A percentile compares a stretch with the other conserved stretches of the same genome.
Conservation (phyloP, 805 yeast genomes). For the Candida ovalis region DNA sequence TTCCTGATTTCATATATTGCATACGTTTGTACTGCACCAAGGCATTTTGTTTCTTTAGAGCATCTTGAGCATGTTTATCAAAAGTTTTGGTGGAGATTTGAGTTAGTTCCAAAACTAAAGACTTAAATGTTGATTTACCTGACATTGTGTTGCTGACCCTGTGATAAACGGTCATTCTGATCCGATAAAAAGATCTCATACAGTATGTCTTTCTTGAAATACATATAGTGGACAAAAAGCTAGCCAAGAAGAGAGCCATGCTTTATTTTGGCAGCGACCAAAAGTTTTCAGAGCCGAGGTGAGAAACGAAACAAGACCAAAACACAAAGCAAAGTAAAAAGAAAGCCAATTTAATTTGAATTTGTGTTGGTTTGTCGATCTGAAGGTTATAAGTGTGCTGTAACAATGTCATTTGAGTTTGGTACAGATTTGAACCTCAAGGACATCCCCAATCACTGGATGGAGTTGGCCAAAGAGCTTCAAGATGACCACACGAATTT, state of each 20-base stretch:
- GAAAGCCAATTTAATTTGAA: too few species aligned
- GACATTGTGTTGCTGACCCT: constrained; percentile 16
- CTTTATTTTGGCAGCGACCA: not conserved
- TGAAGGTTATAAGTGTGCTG: not conserved
- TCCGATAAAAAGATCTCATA: too few species aligned
- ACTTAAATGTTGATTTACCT: constrained; percentile 21
- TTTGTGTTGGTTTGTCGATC: not conserved
- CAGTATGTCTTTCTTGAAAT: too few species aligned
- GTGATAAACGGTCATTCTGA: not conserved
- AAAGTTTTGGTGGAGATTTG: constrained; percentile 34
- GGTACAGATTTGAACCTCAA: constrained; percentile 10
- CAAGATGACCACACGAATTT: constrained; percentile 33
- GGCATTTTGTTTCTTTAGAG: constrained; percentile 42
- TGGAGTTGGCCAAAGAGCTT: constrained; percentile 30
- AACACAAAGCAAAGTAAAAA: too few species aligned
- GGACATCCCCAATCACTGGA: constrained; percentile 29
- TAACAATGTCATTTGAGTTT: constrained; percentile 2
- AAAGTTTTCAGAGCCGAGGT: too few species aligned
- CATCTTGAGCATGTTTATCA: constrained; percentile 37
- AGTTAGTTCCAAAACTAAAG: constrained; percentile 38
- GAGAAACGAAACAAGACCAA: too few species aligned
- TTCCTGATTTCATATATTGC: constrained; percentile 39
- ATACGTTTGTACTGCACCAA: constrained; percentile 45
- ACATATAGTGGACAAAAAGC: not conserved
- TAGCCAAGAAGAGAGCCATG: not conserved